phyloP scores from a whole-genome alignment of 164 flowering plant genomes.

The Akebia trifoliata region DNA sequence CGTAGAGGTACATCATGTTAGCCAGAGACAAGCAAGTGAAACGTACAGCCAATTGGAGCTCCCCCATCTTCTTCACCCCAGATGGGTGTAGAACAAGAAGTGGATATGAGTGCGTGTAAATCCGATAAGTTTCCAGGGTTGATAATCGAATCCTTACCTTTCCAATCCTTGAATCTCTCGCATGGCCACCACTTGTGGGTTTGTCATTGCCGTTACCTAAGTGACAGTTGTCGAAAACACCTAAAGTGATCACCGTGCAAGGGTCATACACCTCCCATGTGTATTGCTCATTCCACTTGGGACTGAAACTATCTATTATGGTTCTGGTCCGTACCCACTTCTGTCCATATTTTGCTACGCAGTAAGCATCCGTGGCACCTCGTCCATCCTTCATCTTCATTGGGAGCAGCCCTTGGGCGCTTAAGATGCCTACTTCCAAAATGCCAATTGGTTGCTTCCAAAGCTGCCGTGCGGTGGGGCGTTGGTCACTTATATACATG shows the following conservation, averaged over 20 bases:
- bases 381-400: conserved; percentile 63
- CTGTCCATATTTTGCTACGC: conserved; percentile 78
- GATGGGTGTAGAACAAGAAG: conserved; percentile 18
- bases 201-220: conserved; percentile 39
- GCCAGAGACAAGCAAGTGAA: conserved; percentile 60
- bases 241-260: conserved; percentile 71
- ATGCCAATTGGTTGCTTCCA: conserved; percentile 77
- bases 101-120: conserved; percentile 17
- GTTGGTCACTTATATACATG: conserved; percentile 62
- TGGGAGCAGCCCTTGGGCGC: conserved; percentile 67
- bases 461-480: conserved; percentile 78
- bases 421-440: conserved; percentile 69
- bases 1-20: conserved; percentile 48
- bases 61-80: conserved; percentile 20
- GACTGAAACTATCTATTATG: conserved; percentile 41
- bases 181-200: conserved; percentile 18
- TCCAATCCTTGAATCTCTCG: conserved; percentile 52
- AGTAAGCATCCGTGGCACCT: conserved; percentile 66
- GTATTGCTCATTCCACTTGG: conserved; percentile 68
- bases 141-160: conserved; percentile 68
- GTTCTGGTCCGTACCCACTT: conserved; percentile 85
- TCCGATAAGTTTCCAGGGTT: conserved; percentile 47
- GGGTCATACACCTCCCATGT: conserved; percentile 80
- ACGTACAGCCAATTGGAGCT: conserved; percentile 56
- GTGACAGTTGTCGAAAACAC: conserved; percentile 72